phyloP scores from a whole-genome alignment of 2,329 filamentous ascomycete genomes.

The Penicillium aurantiogriseum region DNA sequence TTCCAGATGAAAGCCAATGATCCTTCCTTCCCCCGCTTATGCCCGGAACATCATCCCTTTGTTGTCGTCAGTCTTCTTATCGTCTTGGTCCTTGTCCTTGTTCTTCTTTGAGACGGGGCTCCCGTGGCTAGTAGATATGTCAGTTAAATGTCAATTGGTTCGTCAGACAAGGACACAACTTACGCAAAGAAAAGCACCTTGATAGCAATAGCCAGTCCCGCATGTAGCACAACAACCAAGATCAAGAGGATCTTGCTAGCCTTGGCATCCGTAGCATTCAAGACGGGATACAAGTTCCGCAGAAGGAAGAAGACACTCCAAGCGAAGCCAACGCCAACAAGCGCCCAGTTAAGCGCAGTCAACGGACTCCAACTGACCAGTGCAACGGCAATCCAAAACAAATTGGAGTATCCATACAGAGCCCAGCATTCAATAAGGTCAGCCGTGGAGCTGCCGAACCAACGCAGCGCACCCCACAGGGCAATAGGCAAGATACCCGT shows the following conservation, averaged over 20 bases:
- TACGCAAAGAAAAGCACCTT: constrained; percentile 94
- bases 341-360: constrained; percentile 85
- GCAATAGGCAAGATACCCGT: constrained; percentile 80
- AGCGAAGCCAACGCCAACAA: constrained; percentile 82
- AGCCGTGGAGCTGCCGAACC: constrained; percentile 91
- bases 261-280: constrained; percentile 89
- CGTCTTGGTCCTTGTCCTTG: constrained; percentile 33
- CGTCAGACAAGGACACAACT: constrained; percentile 26
- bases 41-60: constrained; percentile 31
- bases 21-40: constrained; percentile 7
- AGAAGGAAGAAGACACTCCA: constrained; percentile 80
- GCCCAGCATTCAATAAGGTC: constrained; percentile 95
- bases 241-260: constrained; percentile 85
- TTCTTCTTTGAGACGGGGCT: constrained; percentile 57
- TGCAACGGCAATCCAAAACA: constrained; percentile 96
- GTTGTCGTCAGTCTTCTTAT: constrained; percentile 31
- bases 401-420: constrained; percentile 91
- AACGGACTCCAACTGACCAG: constrained; percentile 87
- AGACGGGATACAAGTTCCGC: constrained; percentile 83
- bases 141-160: constrained; percentile 12
- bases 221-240: constrained; percentile 79
- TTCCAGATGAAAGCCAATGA: neutral
- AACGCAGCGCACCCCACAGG: constrained; percentile 84
- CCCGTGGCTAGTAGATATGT: constrained; percentile 54
- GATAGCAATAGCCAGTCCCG: constrained; percentile 87